Percentiles rank a stretch among this genome's conserved stretches.
Conservation (phyloP, 371 early-diverging fungal species). For the Syncephalastrum contaminatum region DNA sequence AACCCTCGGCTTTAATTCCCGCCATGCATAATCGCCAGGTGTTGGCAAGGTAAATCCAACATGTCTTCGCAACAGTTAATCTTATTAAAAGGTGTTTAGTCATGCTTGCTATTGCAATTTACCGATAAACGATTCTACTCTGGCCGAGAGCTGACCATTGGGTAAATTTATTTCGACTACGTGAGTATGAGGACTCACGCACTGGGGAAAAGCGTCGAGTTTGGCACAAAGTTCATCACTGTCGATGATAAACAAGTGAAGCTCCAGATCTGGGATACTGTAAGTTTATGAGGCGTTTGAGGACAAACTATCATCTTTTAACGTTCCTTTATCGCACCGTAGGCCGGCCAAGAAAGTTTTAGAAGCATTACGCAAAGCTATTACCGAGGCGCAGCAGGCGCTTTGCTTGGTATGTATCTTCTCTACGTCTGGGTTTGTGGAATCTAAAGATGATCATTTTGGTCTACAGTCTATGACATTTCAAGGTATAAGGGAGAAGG, state of each 20-base stretch:
- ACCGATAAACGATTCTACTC: constrained; percentile 83
- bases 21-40: constrained; percentile 7
- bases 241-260: constrained; percentile 86
- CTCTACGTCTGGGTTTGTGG: neutral
- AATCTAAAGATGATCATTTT: neutral
- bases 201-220: constrained; percentile 62
- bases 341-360: constrained; percentile 95
- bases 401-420: constrained; percentile 31
- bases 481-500: constrained; percentile 51
- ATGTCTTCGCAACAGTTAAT: neutral
- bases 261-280: constrained; percentile 99
- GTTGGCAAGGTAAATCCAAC: constrained; percentile 22
- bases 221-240: constrained; percentile 78
- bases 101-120: constrained; percentile 79
- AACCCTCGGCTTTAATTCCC: neutral
- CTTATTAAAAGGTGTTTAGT: constrained; percentile 40
- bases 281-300: constrained; percentile 64
- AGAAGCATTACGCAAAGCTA: constrained; percentile 96
- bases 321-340: constrained; percentile 8
- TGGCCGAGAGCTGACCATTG: constrained; percentile 86
- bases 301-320: too few relatives aligned
- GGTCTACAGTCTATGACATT: constrained; percentile 70
- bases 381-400: constrained; percentile 97
- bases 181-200: too few relatives aligned
- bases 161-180: constrained; percentile 40